Evolutionary conservation across 2,329 filamentous ascomycete species (phyloP).

Genomic region (Cladorrhinum sp.): DNA sequence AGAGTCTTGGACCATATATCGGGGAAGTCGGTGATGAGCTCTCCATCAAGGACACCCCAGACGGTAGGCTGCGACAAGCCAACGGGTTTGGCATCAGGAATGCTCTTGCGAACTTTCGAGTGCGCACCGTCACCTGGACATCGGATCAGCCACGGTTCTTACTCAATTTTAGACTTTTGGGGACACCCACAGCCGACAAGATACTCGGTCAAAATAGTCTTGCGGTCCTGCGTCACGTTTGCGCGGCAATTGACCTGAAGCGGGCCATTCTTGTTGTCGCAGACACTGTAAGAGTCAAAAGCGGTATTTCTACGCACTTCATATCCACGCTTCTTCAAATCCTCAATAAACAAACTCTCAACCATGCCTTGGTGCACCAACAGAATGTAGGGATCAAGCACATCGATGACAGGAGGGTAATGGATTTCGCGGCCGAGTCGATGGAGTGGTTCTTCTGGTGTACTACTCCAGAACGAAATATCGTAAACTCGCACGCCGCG

Average conservation of each 20-base stretch:
- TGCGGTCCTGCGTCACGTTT: slow-evolving; percentile 50
- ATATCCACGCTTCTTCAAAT: slow-evolving; percentile 62
- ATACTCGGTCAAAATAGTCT: slow-evolving; percentile 55
- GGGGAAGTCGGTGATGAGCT: slow-evolving; percentile 68
- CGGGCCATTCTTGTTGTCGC: slow-evolving; percentile 40
- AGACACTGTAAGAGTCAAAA: slow-evolving; percentile 57
- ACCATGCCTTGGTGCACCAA: slow-evolving; percentile 73
- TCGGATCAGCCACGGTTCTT: slow-evolving; percentile 6
- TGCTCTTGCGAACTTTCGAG: slow-evolving; percentile 65
- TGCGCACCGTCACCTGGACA: slow-evolving; percentile 63
- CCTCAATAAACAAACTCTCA: slow-evolving; percentile 66
- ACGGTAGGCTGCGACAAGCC: slow-evolving; percentile 52
- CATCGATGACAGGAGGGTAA: slow-evolving; percentile 61
- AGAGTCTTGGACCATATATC: slow-evolving; percentile 74
- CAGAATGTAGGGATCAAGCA: slow-evolving; percentile 56
- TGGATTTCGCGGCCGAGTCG: slow-evolving; percentile 65
- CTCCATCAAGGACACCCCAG: slow-evolving; percentile 72
- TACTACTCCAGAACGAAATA: slow-evolving; percentile 68
- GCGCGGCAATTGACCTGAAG: slow-evolving; percentile 51
- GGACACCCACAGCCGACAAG: slow-evolving; percentile 60
- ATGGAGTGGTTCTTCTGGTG: slow-evolving; percentile 48
- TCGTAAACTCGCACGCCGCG: slow-evolving; percentile 70
- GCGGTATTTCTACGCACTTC: slow-evolving; percentile 62
- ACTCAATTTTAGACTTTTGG: background rate
- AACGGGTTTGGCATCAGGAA: slow-evolving; percentile 55